Percentiles rank a stretch among this genome's conserved stretches.
Evolutionary conservation across 371 early-diverging fungal species (phyloP).

Genomic region (Mucor mucedo): DNA sequence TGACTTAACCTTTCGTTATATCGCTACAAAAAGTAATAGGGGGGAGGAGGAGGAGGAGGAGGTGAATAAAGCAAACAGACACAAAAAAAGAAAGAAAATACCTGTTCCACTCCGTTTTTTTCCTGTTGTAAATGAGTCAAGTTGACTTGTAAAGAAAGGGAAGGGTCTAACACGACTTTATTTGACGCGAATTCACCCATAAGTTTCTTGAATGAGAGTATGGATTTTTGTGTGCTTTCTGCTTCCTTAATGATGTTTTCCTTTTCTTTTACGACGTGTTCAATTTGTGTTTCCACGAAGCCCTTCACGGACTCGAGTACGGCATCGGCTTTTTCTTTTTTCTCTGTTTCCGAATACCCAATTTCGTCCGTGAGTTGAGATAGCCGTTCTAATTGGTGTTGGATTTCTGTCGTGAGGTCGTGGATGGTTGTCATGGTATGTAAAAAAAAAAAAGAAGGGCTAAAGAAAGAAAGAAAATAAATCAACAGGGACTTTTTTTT

Average conservation of each 20-base stretch:
- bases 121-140: conserved; percentile 20
- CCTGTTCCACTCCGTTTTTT: conserved; percentile 21
- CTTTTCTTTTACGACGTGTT: conserved; percentile 9
- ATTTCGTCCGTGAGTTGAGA: conserved; percentile 19
- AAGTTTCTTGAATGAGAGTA: conserved; percentile 18
- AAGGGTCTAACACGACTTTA: conserved; percentile 8
- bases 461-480: too few relatives aligned
- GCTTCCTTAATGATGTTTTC: conserved; percentile 14
- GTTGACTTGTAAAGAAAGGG: conserved; percentile 13
- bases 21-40: conserved; percentile 9
- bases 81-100: neutral
- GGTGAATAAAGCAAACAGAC: neutral
- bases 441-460: neutral
- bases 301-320: conserved; percentile 8
- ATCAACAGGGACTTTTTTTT: neutral
- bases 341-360: conserved; percentile 11
- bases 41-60: neutral
- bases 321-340: neutral
- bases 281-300: conserved; percentile 10
- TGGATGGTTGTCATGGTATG: neutral
- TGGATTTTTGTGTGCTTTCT: conserved; percentile 8
- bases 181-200: conserved; percentile 31
- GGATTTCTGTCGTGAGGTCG: conserved; percentile 6
- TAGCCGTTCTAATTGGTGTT: conserved; percentile 10
- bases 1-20: conserved; percentile 20